Evolutionary conservation across 495 filamentous ascomycete species (phyloP), one percentile per base, ranked within the genome.

Genomic region (Aspergillus bridgeri): DNA sequence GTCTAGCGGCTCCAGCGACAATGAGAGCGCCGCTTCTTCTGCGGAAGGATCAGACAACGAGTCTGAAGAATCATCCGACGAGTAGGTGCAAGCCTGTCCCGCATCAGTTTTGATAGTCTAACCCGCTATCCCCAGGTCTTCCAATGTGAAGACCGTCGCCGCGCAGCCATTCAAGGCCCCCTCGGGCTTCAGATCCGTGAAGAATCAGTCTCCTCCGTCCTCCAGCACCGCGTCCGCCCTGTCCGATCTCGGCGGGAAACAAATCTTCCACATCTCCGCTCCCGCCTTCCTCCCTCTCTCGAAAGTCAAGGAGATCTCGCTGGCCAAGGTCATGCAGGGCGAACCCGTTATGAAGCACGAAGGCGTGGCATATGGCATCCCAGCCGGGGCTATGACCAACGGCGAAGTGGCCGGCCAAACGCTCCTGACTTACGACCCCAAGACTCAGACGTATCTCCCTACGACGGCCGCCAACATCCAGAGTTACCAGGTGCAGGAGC

Each of bases 331-430:
- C 50, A 51, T 75, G 62, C 68, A 72, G 50, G 76, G 76, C 48
- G 63, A 78, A 55, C 76, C 76, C 8, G 63, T 79, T 33, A 51
- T 79, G 23, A 56, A 64, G 22, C 69, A 75, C 56, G 65, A 78
- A 2, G 75, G 76, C 17, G 66, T 71, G 20, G 67, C 65, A 38
- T 79, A 76, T 61, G 78, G 77, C 1, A 79, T 87, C 47, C 68
- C 74, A 3, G 64, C 63, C 23, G 78, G 77, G 21, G 68, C 65
- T 42, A 61, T 73, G 17, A 67, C 61, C 33, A 70, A 77, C 22
- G 63, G 73, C 52, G 68, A 71, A 1, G 49, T 54, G 15, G 62
- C 64, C 49, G 72, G 56, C 42, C 72, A 73, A 53, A 64, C 65
- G 19, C 67, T 79, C 18, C 61, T 78, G 24, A 24, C 75, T 6